phyloP scores from a whole-genome alignment of 2,329 filamentous ascomycete species.

The Chrysosporium queenslandicum region DNA sequence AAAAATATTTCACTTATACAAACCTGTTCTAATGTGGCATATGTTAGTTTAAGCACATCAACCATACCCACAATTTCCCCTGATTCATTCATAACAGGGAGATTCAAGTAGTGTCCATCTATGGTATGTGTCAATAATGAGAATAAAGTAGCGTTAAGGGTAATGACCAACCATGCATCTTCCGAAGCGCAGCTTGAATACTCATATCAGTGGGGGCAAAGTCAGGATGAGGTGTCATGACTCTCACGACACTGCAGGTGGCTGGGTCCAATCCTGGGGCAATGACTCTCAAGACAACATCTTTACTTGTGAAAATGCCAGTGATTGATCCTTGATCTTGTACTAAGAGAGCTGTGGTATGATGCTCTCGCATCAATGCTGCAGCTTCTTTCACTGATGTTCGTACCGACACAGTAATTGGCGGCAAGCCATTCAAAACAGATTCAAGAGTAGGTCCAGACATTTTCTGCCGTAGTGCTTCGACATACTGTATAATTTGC shows the following conservation, averaged over 20 bases:
- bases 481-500: slow-evolving; percentile 98
- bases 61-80: slow-evolving; percentile 99
- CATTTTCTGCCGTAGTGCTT: slow-evolving; percentile 92
- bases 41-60: slow-evolving; percentile 94
- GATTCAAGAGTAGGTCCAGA: slow-evolving; percentile 93
- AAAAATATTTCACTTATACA: slow-evolving; percentile 14
- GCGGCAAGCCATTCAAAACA: slow-evolving; percentile 81
- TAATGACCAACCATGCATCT: slow-evolving; percentile 73
- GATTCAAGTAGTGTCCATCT: slow-evolving; percentile 97
- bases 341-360: slow-evolving; percentile 90
- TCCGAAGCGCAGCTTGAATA: slow-evolving; percentile 91
- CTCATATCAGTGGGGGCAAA: slow-evolving; percentile 99
- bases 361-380: slow-evolving; percentile 95
- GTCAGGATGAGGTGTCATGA: slow-evolving; percentile 98
- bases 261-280: slow-evolving; percentile 87
- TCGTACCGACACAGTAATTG: slow-evolving; percentile 86
- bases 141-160: not conserved
- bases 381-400: slow-evolving; percentile 96
- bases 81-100: slow-evolving; percentile 94
- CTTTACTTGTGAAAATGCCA: slow-evolving; percentile 98
- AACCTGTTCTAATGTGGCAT: slow-evolving; percentile 93
- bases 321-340: slow-evolving; percentile 96
- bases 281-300: slow-evolving; percentile 95
- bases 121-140: slow-evolving; percentile 16
- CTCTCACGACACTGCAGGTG: slow-evolving; percentile 93